A percentile compares a stretch with the other conserved stretches of the same genome.
Evolutionary conservation across 2,329 filamentous ascomycete genomes (phyloP).

Genomic region (Verticillium isaacii): DNA sequence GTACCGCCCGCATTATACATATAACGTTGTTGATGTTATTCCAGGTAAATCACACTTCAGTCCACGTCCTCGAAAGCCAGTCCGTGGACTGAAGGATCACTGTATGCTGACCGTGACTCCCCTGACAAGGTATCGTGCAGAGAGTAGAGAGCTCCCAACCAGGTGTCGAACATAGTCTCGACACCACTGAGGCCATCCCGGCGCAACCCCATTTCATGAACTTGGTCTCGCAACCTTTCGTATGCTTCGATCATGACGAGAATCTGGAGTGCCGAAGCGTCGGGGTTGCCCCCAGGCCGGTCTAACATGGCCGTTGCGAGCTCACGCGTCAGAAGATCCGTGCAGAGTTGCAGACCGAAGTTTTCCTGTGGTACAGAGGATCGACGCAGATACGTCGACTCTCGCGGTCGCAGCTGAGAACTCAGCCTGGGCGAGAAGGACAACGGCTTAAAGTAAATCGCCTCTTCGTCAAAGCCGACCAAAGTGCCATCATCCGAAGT

Average conservation of each 20-base stretch:
- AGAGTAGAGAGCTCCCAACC: constrained; percentile 43
- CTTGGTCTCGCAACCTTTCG: constrained; percentile 44
- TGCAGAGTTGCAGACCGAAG: constrained; percentile 43
- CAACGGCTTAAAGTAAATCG: constrained; percentile 40
- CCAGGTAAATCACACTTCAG: neutral
- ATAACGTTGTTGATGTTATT: neutral
- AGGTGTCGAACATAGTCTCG: constrained; percentile 42
- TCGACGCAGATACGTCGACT: constrained; percentile 2
- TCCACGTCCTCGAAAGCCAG: neutral
- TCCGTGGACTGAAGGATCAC: neutral
- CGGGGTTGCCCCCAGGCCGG: constrained; percentile 17
- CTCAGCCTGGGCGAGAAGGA: constrained; percentile 31
- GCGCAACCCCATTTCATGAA: constrained; percentile 25
- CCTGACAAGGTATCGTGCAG: constrained; percentile 37
- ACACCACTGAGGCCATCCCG: constrained; percentile 23
- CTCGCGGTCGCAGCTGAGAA: constrained; percentile 20
- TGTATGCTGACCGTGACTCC: neutral
- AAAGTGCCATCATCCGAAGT: constrained; percentile 40
- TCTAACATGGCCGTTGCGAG: constrained; percentile 36
- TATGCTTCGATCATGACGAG: constrained; percentile 57
- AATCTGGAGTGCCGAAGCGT: constrained; percentile 43
- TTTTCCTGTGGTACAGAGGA: constrained; percentile 19
- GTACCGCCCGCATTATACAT: too few relatives aligned
- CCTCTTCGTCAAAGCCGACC: constrained; percentile 41
- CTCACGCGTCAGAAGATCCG: constrained; percentile 46